Percentiles rank a stretch among this genome's conserved stretches.
phyloP scores from a whole-genome alignment of 805 yeast species.

The Sugiyamaella floridensis region DNA sequence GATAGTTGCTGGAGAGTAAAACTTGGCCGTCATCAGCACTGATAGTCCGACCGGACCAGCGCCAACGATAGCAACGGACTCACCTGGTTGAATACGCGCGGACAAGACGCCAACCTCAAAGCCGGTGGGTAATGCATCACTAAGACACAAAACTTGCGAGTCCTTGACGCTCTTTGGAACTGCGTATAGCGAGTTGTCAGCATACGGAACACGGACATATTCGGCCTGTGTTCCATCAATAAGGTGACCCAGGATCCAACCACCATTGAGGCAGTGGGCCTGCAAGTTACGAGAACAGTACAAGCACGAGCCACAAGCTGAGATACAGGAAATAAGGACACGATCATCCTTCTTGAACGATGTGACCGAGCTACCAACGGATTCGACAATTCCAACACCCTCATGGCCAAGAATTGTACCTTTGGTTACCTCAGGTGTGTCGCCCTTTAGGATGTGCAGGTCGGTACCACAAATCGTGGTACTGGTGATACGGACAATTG shows the following conservation, averaged over 20 bases:
- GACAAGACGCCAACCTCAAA: constrained; percentile 75
- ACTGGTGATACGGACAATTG: constrained; percentile 63
- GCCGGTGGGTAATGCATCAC: constrained; percentile 68
- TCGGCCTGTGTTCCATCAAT: constrained; percentile 70
- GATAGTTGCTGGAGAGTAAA: constrained; percentile 53
- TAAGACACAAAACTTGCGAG: constrained; percentile 79
- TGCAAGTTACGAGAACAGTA: constrained; percentile 68
- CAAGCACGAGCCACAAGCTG: constrained; percentile 52
- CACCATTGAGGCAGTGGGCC: constrained; percentile 80
- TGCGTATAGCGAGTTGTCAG: constrained; percentile 68
- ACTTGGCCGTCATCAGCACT: constrained; percentile 71
- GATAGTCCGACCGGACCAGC: constrained; percentile 59
- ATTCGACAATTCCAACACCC: constrained; percentile 94
- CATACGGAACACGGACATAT: constrained; percentile 77
- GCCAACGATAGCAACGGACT: constrained; percentile 42
- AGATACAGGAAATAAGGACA: constrained; percentile 74
- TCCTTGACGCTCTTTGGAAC: constrained; percentile 71
- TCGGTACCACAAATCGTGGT: constrained; percentile 88
- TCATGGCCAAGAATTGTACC: constrained; percentile 93
- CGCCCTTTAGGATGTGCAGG: constrained; percentile 64
- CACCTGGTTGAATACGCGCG: constrained; percentile 54
- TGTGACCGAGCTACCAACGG: constrained; percentile 86
- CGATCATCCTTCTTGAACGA: constrained; percentile 78
- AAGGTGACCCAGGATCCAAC: constrained; percentile 48
- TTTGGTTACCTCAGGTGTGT: constrained; percentile 68